Base-by-base conservation (phyloP, 2,329 filamentous ascomycete species). In the Penicillium brasilianum region DNA sequence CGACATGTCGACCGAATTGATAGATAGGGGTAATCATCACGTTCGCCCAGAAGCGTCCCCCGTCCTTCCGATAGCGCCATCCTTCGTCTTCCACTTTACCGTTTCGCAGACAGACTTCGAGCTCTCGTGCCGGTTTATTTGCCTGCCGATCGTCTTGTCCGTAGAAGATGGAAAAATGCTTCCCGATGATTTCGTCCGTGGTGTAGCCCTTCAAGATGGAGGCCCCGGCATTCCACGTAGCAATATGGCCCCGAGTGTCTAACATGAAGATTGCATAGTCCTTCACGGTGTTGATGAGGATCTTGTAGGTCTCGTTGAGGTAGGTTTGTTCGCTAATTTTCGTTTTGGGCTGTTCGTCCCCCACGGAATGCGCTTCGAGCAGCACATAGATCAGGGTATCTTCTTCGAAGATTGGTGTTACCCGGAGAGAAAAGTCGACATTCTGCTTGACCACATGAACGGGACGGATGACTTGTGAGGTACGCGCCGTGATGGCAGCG, bases 191-290 rank as follows among this genome's bases (percentile, higher is more conserved):
- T 37, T 88, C 85, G 2, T 82, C 76, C 18, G 77, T 72, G 1
- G 68, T 80, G 69, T 86, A 88, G 2, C 84, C 84, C 68, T 87
- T 87, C 64, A 86, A 78, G 13, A 83, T 72, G 54, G 83, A 76
- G 0, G 85, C 85, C 1, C 85, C 85, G 0, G 78, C 76, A 64
- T 87, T 87, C 85, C 85, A 87, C 0, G 85, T 87, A 1, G 79
- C 79, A 16, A 88, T 80, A 65, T 82, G 76, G n/a, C 85, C 85
- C 3, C 77, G 72, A 0, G 83, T 79, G 55, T 87, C 84, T 30
- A 88, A 78, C 76, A 87, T 83, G 68, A 87, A 89, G 62, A 88
- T 88, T 59, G 85, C 85, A 66, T 87, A 87, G 62, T 87, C 84
- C 72, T 84, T 86, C 66, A 87, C 84, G 0, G 82, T 84, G 63